These are phyloP conservation scores for Solanum chacoense DNA, from an alignment of 305 asterid genomes.

Conservation along the genomic window DNA sequence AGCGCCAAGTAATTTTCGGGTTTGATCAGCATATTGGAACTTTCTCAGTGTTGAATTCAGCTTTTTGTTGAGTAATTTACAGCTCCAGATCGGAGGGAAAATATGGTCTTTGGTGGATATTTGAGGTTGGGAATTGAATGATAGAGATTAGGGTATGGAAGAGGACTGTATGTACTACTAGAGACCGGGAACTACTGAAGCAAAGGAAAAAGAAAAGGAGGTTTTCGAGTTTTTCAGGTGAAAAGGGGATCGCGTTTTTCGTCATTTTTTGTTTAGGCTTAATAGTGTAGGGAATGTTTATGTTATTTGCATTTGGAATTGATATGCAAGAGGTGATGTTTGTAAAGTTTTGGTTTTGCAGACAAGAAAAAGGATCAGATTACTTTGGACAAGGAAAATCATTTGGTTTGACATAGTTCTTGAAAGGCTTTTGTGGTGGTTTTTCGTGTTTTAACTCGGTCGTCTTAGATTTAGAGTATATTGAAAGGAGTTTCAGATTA, in stretches of 20 bases:
- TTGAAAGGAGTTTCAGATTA: neutral
- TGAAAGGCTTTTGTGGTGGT: neutral
- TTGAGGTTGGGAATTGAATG: constrained; percentile 3
- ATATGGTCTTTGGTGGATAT: neutral
- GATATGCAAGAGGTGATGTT: neutral
- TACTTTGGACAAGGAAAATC: neutral
- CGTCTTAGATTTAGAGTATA: neutral
- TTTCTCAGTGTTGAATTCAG: neutral
- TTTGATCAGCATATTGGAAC: constrained; percentile 3
- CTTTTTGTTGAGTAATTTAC: neutral
- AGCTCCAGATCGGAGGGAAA: neutral
- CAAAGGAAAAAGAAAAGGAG: neutral
- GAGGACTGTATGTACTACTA: constrained; percentile 7
- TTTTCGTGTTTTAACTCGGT: neutral
- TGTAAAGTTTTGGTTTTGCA: neutral
- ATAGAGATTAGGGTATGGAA: constrained; percentile 9
- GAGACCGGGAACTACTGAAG: neutral
- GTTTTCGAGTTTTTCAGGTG: neutral
- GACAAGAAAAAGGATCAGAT: constrained; percentile 6
- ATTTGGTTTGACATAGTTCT: constrained; percentile 6
- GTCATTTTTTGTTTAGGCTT: neutral
- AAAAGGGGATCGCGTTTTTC: neutral
- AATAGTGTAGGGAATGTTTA: neutral
- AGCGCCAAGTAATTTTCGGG: neutral
- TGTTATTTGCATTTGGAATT: neutral